These are phyloP conservation scores for Paxillus rubicundulus DNA, from an alignment of 768 basidiomycete genomes.

Conservation along the genomic window DNA sequence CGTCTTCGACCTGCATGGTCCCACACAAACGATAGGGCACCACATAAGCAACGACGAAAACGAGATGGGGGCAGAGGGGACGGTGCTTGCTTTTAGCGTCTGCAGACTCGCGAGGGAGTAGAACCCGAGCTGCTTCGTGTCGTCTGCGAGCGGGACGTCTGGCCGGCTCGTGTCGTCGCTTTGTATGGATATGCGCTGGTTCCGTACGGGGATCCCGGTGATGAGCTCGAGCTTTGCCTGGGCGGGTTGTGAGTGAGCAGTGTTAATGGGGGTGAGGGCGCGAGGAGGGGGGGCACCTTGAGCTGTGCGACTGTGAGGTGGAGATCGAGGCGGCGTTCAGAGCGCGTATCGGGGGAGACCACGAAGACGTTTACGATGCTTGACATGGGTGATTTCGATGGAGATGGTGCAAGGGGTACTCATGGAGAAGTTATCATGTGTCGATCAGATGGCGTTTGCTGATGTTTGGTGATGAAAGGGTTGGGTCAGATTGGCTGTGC, in stretches of 20 bases:
- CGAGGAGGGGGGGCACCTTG: conserved; percentile 54
- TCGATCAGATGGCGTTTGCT: too few relatives aligned
- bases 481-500: too few relatives aligned
- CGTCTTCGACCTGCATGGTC: conserved; percentile 67
- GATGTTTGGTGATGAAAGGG: too few relatives aligned
- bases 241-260: not conserved
- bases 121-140: conserved; percentile 63
- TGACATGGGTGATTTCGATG: conserved; percentile 31
- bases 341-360: conserved; percentile 82
- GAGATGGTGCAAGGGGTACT: not conserved
- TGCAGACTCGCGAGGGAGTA: conserved; percentile 78
- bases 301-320: conserved; percentile 72
- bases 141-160: conserved; percentile 60
- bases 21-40: too few relatives aligned
- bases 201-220: conserved; percentile 81
- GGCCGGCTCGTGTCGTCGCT: conserved; percentile 49
- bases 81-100: conserved; percentile 65
- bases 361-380: conserved; percentile 69
- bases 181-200: conserved; percentile 67
- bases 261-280: not conserved
- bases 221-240: conserved; percentile 83
- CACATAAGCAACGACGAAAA: too few relatives aligned
- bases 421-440: too few relatives aligned
- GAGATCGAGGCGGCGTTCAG: conserved; percentile 82
- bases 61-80: not conserved